Conservation (phyloP, 345 rosid species). For the Hypericum androsaemum region DNA sequence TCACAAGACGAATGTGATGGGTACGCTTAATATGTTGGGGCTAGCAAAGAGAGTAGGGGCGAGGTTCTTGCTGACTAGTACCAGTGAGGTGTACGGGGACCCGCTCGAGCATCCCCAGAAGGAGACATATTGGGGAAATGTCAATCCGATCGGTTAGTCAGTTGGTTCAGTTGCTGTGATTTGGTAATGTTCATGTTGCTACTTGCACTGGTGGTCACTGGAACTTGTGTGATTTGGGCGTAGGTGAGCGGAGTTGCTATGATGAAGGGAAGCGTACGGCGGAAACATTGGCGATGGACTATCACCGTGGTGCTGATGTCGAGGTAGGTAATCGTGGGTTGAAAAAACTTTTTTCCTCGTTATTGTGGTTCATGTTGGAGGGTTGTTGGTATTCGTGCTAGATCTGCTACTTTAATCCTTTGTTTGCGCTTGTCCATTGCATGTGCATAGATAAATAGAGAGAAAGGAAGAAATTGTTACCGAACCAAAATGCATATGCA, state of each 20-base stretch:
- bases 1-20: slow-evolving; percentile 99
- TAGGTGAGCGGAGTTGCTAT: slow-evolving; percentile 95
- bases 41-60: slow-evolving; percentile 99
- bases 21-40: slow-evolving; percentile 95
- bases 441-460: too few relatives aligned
- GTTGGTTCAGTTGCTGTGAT: too few relatives aligned
- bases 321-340: slow-evolving; percentile 48
- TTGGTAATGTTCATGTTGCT: too few relatives aligned
- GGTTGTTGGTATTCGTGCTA: too few relatives aligned
- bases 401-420: too few relatives aligned
- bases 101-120: slow-evolving; percentile 99
- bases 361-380: neutral
- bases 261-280: slow-evolving; percentile 99
- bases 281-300: slow-evolving; percentile 91
- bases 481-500: too few relatives aligned
- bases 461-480: too few relatives aligned
- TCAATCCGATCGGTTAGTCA: slow-evolving; percentile 77
- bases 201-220: neutral
- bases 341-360: neutral
- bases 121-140: slow-evolving; percentile 97
- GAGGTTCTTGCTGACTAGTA: slow-evolving; percentile 87
- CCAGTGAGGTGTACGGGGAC: slow-evolving; percentile 98
- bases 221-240: slow-evolving; percentile 1
- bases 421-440: too few relatives aligned
- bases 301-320: slow-evolving; percentile 87